phyloP scores from a whole-genome alignment of 768 basidiomycete species.

The Kwoniella sp. region DNA sequence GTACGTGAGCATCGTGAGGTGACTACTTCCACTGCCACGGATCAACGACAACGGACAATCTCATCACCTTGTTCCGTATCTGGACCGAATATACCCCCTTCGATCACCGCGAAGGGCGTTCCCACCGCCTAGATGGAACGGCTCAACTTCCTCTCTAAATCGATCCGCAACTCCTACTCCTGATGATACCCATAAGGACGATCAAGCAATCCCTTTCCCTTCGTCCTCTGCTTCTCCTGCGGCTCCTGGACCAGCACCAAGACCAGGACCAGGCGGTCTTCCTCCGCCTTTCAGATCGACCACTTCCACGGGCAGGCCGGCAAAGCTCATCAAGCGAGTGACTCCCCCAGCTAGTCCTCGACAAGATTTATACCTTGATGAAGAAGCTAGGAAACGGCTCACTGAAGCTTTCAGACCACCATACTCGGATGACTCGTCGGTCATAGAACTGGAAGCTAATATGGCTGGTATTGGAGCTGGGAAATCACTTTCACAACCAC shows the following conservation, averaged over 20 bases:
- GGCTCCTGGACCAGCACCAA: too few species aligned
- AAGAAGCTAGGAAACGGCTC: not conserved
- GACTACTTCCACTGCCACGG: not conserved
- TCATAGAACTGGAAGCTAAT: not conserved
- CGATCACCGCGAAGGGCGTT: conserved; percentile 5
- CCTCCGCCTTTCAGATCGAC: conserved; percentile 15
- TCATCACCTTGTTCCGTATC: too few species aligned
- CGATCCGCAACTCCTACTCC: not conserved
- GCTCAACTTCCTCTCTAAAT: not conserved
- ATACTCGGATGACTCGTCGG: not conserved
- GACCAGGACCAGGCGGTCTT: conserved; percentile 17
- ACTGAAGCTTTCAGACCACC: not conserved
- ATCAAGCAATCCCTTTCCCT: conserved; percentile 4
- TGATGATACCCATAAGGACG: not conserved
- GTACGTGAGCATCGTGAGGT: not conserved
- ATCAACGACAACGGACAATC: conserved; percentile 4
- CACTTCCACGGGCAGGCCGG: not conserved
- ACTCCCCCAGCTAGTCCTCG: conserved; percentile 10
- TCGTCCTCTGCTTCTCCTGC: not conserved
- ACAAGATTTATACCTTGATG: not conserved
- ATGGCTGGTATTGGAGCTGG: conserved; percentile 24
- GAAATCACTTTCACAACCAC: not conserved
- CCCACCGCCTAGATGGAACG: not conserved
- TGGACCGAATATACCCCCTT: conserved; percentile 9
- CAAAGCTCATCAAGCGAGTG: conserved; percentile 1